These are phyloP conservation scores for Geotrichum europaeum DNA, from an alignment of 1,139 yeast species.

Conservation along the genomic window DNA sequence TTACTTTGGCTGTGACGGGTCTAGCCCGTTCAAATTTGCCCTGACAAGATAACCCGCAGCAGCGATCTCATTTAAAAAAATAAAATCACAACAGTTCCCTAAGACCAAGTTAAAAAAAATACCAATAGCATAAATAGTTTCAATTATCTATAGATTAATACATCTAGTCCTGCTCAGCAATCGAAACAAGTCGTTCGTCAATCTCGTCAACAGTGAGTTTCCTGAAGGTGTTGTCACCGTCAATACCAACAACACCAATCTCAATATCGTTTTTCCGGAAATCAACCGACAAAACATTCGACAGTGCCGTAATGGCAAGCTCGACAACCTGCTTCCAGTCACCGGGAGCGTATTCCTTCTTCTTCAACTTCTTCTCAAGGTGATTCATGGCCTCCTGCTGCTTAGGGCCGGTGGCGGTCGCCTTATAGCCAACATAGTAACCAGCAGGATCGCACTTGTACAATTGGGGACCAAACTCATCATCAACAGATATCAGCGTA, in stretches of 20 bases:
- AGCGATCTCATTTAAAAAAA: background rate
- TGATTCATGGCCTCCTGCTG: constrained; percentile 93
- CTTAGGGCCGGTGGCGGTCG: constrained; percentile 93
- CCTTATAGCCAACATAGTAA: constrained; percentile 84
- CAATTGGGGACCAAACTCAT: constrained; percentile 82
- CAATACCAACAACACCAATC: constrained; percentile 76
- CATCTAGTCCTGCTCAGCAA: constrained; percentile 85
- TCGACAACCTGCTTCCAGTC: constrained; percentile 89
- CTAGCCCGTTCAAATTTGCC: background rate
- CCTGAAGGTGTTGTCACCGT: constrained; percentile 44
- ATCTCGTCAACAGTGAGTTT: constrained; percentile 77
- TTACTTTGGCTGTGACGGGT: background rate
- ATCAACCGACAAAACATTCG: constrained; percentile 84
- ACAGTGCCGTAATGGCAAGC: constrained; percentile 77
- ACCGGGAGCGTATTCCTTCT: constrained; percentile 64
- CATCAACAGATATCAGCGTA: constrained; percentile 84
- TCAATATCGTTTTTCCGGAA: constrained; percentile 90
- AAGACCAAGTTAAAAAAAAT: background rate
- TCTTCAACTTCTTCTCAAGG: constrained; percentile 86
- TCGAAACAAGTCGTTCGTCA: constrained; percentile 86
- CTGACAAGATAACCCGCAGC: background rate
- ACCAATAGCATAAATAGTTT: background rate
- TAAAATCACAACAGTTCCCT: background rate
- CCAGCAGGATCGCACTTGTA: constrained; percentile 98
- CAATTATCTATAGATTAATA: background rate